These are phyloP conservation scores for Pseudohalonectria lignicola DNA, from an alignment of 2,329 filamentous ascomycete species.

Conservation along the genomic window DNA sequence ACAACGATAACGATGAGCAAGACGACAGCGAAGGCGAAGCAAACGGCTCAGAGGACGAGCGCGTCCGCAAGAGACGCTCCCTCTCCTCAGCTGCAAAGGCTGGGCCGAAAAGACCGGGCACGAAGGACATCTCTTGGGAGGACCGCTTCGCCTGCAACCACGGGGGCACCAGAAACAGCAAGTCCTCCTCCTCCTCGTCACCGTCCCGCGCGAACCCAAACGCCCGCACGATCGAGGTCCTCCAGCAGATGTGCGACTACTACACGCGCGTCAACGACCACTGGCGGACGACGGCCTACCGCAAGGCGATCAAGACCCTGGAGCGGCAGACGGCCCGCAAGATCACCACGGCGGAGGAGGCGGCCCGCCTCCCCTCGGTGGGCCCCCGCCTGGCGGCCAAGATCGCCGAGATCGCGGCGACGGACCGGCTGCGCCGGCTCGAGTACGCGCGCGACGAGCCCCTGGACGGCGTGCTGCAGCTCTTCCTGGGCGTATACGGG, in stretches of 20 bases:
- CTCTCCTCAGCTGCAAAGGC: slow-evolving; percentile 8
- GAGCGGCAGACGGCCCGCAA: slow-evolving; percentile 47
- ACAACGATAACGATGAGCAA: slow-evolving; percentile 9
- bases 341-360: slow-evolving; percentile 60
- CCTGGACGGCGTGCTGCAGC: slow-evolving; percentile 49
- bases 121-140: slow-evolving; percentile 25
- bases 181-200: slow-evolving; percentile 4
- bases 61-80: slow-evolving; percentile 12
- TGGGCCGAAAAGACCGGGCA: slow-evolving; percentile 9
- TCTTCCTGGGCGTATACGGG: slow-evolving; percentile 72
- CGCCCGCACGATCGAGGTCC: slow-evolving; percentile 58
- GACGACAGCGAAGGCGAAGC: background rate
- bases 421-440: slow-evolving; percentile 58
- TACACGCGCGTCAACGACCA: slow-evolving; percentile 66
- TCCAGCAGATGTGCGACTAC: slow-evolving; percentile 70
- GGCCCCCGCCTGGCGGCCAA: slow-evolving; percentile 67
- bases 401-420: slow-evolving; percentile 80
- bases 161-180: slow-evolving; percentile 31
- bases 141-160: slow-evolving; percentile 44
- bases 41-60: slow-evolving; percentile 15
- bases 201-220: slow-evolving; percentile 54
- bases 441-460: slow-evolving; percentile 60
- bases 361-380: slow-evolving; percentile 54
- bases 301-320: slow-evolving; percentile 64
- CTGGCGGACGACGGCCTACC: slow-evolving; percentile 68